A percentile compares a stretch with the other conserved stretches of the same genome.
Conservation (phyloP, 768 basidiomycete genomes). For the Termitomyces sp. region DNA sequence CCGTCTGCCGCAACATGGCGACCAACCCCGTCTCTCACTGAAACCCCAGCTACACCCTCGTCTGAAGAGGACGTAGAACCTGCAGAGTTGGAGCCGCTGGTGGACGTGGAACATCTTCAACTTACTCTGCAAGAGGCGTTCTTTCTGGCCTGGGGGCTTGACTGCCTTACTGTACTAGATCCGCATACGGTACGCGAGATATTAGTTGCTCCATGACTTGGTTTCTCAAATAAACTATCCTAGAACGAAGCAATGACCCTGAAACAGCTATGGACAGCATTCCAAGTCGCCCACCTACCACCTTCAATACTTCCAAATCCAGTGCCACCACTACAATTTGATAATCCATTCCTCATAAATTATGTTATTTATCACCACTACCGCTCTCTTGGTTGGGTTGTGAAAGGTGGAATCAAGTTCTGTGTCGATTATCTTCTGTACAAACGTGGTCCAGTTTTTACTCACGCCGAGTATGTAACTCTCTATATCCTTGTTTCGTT, state of each 20-base stretch:
- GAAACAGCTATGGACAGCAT: conserved; percentile 59
- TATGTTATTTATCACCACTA: conserved; percentile 95
- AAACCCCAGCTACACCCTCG: conserved; percentile 17
- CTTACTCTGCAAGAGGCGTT: conserved; percentile 87
- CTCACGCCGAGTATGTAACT: conserved; percentile 84
- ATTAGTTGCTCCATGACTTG: not conserved
- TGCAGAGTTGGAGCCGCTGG: conserved; percentile 42
- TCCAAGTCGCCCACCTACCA: conserved; percentile 54
- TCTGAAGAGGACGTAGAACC: conserved; percentile 31
- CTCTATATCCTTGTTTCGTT: not conserved
- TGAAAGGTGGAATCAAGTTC: conserved; percentile 95
- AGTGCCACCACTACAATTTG: conserved; percentile 47
- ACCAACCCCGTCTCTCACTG: conserved; percentile 29
- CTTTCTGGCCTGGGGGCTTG: conserved; percentile 81
- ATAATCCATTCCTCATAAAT: conserved; percentile 90
- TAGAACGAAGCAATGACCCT: conserved; percentile 56
- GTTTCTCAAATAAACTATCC: not conserved
- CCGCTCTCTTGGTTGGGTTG: conserved; percentile 94
- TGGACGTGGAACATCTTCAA: conserved; percentile 88
- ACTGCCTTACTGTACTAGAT: conserved; percentile 73
- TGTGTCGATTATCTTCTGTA: conserved; percentile 95
- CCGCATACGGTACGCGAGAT: conserved; percentile 53
- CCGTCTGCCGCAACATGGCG: conserved; percentile 84
- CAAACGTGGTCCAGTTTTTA: conserved; percentile 90
- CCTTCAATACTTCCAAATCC: conserved; percentile 29